These are phyloP conservation scores for Triglochin maritima DNA, from an alignment of 106 monocot genomes.

Conservation along the genomic window DNA sequence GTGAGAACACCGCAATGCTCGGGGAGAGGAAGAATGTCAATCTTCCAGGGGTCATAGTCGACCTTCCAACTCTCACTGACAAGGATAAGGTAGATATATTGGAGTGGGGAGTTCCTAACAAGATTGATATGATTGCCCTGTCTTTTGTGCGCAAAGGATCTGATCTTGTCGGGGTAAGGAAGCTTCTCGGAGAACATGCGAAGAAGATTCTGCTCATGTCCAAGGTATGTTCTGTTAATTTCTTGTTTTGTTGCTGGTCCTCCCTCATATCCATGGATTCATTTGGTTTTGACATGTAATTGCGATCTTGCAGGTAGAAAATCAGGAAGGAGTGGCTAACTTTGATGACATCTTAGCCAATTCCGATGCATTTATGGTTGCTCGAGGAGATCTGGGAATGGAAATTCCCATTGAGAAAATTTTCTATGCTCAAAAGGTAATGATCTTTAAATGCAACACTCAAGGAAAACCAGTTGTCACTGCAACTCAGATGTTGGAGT, in stretches of 20 bases:
- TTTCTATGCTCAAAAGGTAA: slow-evolving; percentile 53
- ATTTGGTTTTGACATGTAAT: background rate
- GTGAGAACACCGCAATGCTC: slow-evolving; percentile 63
- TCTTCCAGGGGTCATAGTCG: slow-evolving; percentile 72
- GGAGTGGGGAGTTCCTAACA: slow-evolving; percentile 73
- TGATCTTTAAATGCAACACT: slow-evolving; percentile 55
- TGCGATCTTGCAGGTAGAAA: slow-evolving; percentile 26
- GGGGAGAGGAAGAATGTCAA: slow-evolving; percentile 96
- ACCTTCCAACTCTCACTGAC: slow-evolving; percentile 73
- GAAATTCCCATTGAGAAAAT: slow-evolving; percentile 55
- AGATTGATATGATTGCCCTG: slow-evolving; percentile 77
- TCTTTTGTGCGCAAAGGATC: slow-evolving; percentile 85
- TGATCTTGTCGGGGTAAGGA: slow-evolving; percentile 64
- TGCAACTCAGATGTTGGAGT: slow-evolving; percentile 55
- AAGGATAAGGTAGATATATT: slow-evolving; percentile 82
- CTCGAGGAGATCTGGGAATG: slow-evolving; percentile 52
- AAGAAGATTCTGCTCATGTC: slow-evolving; percentile 77
- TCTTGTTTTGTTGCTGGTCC: no score
- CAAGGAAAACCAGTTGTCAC: slow-evolving; percentile 46
- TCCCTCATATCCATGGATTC: background rate
- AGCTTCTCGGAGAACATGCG: slow-evolving; percentile 53
- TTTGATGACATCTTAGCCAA: slow-evolving; percentile 43
- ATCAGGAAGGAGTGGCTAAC: slow-evolving; percentile 47
- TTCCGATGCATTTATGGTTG: slow-evolving; percentile 48
- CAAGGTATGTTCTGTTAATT: slow-evolving; percentile 29